A percentile compares a stretch with the other conserved stretches of the same genome.
phyloP scores from a whole-genome alignment of 176 grass and related monocot species.

The Ensete ventricosum region DNA sequence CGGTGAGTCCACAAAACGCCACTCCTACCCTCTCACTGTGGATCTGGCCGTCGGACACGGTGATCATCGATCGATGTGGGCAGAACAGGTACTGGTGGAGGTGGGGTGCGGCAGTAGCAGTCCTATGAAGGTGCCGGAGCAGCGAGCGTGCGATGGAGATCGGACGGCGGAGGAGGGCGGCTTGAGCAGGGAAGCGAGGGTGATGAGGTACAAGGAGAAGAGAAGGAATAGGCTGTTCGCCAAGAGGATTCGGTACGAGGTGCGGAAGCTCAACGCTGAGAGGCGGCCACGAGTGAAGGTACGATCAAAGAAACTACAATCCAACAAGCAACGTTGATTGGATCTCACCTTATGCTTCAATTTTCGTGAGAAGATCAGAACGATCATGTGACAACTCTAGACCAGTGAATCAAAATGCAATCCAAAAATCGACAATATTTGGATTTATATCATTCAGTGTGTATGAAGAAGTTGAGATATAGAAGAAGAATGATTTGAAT shows the following conservation, averaged over 20 bases:
- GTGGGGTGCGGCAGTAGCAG: constrained; percentile 11
- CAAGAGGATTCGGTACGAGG: constrained; percentile 86
- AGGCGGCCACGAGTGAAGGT: constrained; percentile 86
- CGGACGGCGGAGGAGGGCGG: neutral
- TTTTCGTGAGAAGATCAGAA: too few relatives aligned
- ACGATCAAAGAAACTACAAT: neutral
- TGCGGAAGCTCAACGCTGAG: constrained; percentile 82
- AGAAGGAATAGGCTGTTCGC: constrained; percentile 56
- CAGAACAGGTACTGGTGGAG: constrained; percentile 59
- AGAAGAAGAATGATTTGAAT: too few relatives aligned
- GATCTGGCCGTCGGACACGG: neutral
- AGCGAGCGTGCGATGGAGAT: neutral
- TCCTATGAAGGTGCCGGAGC: constrained; percentile 27
- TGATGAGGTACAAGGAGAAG: constrained; percentile 88
- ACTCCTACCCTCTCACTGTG: neutral
- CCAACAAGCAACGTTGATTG: too few relatives aligned
- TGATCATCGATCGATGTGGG: neutral
- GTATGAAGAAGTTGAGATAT: too few relatives aligned
- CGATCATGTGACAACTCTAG: too few relatives aligned
- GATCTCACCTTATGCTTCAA: too few relatives aligned
- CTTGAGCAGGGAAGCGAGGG: constrained; percentile 33
- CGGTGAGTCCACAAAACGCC: neutral
- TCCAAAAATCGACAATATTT: too few relatives aligned
- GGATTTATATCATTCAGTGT: too few relatives aligned
- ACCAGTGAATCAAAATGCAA: too few relatives aligned